Evolutionary conservation across 2,329 filamentous ascomycete species (phyloP).

Genomic region (Zymoseptoria ardabiliae): DNA sequence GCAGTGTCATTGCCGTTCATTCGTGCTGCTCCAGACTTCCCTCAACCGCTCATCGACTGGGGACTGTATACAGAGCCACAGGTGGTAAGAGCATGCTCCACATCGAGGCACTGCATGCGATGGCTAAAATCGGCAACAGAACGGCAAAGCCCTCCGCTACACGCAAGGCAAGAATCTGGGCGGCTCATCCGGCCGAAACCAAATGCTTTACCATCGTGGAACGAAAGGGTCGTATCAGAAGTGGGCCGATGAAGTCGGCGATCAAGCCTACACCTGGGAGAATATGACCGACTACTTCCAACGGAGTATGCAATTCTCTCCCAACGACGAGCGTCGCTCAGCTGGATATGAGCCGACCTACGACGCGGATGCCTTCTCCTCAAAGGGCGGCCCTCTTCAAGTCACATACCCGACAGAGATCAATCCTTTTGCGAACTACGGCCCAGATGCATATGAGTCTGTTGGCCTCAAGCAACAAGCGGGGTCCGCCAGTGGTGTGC

Average conservation of each 20-base stretch:
- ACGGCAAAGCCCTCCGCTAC: slow-evolving; percentile 19
- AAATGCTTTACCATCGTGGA: slow-evolving; percentile 24
- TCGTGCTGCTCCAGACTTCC: not conserved
- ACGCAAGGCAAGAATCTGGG: slow-evolving; percentile 24
- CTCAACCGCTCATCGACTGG: slow-evolving; percentile 25
- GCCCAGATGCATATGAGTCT: slow-evolving; percentile 18
- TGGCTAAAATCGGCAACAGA: not conserved
- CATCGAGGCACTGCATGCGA: not conserved
- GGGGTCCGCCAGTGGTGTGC: slow-evolving; percentile 23
- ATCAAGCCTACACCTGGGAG: slow-evolving; percentile 49
- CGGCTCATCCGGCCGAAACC: slow-evolving; percentile 22
- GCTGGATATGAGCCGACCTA: slow-evolving; percentile 9
- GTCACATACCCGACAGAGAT: slow-evolving; percentile 27
- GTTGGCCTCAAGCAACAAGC: slow-evolving; percentile 24
- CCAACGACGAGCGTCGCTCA: slow-evolving; percentile 7
- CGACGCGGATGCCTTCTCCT: slow-evolving; percentile 11
- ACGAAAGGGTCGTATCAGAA: slow-evolving; percentile 26
- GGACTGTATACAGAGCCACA: slow-evolving; percentile 24
- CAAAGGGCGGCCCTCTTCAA: slow-evolving; percentile 25
- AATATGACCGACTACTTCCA: slow-evolving; percentile 54
- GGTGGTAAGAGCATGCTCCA: not conserved
- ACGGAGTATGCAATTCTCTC: slow-evolving; percentile 22
- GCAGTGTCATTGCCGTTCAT: not conserved
- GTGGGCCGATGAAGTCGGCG: slow-evolving; percentile 50
- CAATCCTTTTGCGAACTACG: slow-evolving; percentile 24